phyloP scores from a whole-genome alignment of 2,329 filamentous ascomycete genomes.

The Nigrograna mackinnonii region DNA sequence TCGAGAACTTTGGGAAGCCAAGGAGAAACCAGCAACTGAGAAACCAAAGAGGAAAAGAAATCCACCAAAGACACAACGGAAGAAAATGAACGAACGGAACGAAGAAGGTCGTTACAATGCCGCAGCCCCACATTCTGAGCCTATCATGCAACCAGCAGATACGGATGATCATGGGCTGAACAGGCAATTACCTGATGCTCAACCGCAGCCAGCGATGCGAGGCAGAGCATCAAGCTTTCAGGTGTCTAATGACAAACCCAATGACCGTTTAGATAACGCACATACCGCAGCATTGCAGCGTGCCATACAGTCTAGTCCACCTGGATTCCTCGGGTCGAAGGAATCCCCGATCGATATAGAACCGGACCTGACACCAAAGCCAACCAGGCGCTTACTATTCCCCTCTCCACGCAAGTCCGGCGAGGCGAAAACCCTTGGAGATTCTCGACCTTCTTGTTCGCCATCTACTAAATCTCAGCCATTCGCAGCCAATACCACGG shows the following conservation, averaged over 20 bases:
- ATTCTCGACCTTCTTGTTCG: constrained; percentile 28
- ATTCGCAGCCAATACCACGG: constrained; percentile 1
- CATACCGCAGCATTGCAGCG: constrained; percentile 44
- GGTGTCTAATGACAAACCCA: neutral
- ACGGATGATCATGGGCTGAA: too few species aligned
- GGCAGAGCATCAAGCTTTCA: constrained; percentile 14
- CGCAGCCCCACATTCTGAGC: constrained; percentile 31
- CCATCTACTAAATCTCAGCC: constrained; percentile 25
- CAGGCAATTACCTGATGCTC: neutral
- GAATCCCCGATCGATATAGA: constrained; percentile 54
- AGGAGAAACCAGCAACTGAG: constrained; percentile 51
- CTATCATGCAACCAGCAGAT: constrained; percentile 14
- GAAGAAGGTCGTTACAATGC: constrained; percentile 46
- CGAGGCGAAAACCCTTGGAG: constrained; percentile 64
- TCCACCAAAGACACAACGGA: constrained; percentile 24
- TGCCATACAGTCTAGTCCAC: constrained; percentile 66
- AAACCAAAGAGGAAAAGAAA: constrained; percentile 34
- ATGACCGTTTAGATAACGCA: neutral
- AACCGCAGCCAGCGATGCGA: constrained; percentile 13
- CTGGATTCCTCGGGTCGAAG: constrained; percentile 52
- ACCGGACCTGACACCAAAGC: constrained; percentile 58
- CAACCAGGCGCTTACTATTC: constrained; percentile 74
- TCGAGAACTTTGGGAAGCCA: constrained; percentile 73
- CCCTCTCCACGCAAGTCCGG: constrained; percentile 73
- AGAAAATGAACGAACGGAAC: constrained; percentile 51